Conservation (phyloP, 192 early-diverging fungal genomes). For the Spizellomyces sp. region DNA sequence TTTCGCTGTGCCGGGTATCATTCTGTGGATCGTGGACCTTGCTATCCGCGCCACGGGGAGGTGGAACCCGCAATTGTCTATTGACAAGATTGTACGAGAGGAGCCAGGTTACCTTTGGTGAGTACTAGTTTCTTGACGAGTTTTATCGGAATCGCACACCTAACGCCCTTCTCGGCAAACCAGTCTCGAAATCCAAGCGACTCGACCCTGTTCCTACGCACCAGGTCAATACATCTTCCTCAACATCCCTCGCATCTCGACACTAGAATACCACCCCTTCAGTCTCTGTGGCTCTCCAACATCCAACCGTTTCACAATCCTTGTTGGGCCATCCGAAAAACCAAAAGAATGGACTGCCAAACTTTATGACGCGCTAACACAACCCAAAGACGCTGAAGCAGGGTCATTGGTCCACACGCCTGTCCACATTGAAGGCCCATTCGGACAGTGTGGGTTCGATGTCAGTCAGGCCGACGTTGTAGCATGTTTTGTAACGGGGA, state of each 20-base stretch:
- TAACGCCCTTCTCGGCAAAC: too few species aligned
- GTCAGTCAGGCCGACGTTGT: constrained; percentile 11
- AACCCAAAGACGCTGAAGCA: not conserved
- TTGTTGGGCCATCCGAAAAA: constrained; percentile 8
- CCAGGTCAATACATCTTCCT: constrained; percentile 29
- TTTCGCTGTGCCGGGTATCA: constrained; percentile 35
- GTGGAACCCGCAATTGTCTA: not conserved
- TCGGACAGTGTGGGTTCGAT: constrained; percentile 12
- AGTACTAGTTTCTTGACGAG: too few species aligned
- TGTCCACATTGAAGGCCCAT: constrained; percentile 32
- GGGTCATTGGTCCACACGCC: not conserved
- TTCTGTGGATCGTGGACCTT: constrained; percentile 14
- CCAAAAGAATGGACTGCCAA: constrained; percentile 16
- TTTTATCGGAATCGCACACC: too few species aligned
- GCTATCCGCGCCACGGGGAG: not conserved
- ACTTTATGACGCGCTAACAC: constrained; percentile 3
- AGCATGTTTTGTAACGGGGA: constrained; percentile 35
- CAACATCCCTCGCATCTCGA: constrained; percentile 7
- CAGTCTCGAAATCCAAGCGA: not conserved
- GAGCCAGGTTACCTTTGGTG: constrained; percentile 1
- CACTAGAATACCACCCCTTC: constrained; percentile 29
- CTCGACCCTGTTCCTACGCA: not conserved
- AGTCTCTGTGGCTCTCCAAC: not conserved
- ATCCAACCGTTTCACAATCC: constrained; percentile 3
- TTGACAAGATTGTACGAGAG: not conserved